A percentile compares a stretch with the other conserved stretches of the same genome.
These are phyloP conservation scores for Zygnema cylindricum DNA, from an alignment of 139 green algal genomes.

Conservation along the genomic window DNA sequence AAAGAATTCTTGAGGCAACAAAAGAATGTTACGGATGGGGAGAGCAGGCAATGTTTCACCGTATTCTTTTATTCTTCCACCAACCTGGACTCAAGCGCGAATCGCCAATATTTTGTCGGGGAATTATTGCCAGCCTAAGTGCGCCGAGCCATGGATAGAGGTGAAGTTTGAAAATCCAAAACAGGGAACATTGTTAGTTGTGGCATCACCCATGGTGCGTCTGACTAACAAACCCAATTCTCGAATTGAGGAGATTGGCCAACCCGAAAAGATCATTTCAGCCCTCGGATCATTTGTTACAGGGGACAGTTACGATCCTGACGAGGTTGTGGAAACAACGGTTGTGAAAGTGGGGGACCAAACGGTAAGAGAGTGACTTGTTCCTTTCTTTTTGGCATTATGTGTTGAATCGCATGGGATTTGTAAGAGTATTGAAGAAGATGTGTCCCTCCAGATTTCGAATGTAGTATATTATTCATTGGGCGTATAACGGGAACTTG, in stretches of 20 bases:
- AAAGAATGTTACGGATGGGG: too few relatives aligned
- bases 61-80: slow-evolving; percentile 61
- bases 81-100: slow-evolving; percentile 55
- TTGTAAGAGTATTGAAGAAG: too few relatives aligned
- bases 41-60: slow-evolving; percentile 56
- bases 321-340: slow-evolving; percentile 67
- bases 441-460: too few relatives aligned
- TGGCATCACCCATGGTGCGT: slow-evolving; percentile 77
- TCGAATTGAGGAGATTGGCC: slow-evolving; percentile 75
- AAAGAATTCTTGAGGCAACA: too few relatives aligned
- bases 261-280: slow-evolving; percentile 67
- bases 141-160: slow-evolving; percentile 66
- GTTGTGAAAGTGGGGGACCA: slow-evolving; percentile 28
- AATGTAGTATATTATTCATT: too few relatives aligned
- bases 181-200: slow-evolving; percentile 67
- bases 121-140: slow-evolving; percentile 70
- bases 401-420: too few relatives aligned
- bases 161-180: slow-evolving; percentile 60
- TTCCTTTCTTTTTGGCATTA: too few relatives aligned
- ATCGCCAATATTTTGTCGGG: slow-evolving; percentile 64
- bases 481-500: too few relatives aligned
- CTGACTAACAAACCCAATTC: slow-evolving; percentile 73
- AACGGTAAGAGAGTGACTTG: slow-evolving; percentile 48
- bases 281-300: slow-evolving; percentile 82
- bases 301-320: slow-evolving; percentile 71